Base-by-base conservation (phyloP, 2,329 filamentous ascomycete genomes). In the Colletotrichum tofieldiae region DNA sequence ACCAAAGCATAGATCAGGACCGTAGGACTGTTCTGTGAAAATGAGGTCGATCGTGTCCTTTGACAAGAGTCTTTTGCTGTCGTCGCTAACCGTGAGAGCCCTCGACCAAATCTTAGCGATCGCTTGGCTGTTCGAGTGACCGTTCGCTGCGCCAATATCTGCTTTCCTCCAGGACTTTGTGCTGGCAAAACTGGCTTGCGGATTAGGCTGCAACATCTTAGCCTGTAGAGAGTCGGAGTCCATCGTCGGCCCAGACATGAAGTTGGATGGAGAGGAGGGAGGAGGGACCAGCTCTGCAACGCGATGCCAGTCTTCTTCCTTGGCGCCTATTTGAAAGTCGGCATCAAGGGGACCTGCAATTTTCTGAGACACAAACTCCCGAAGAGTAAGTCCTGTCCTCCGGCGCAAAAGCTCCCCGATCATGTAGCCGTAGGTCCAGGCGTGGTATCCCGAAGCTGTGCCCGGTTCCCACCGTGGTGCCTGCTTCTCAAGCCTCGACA, bases 261-360 rank as follows among this genome's bases (percentile, higher is more conserved):
- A 29, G 68, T 16, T 3, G 32, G 49, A n/a, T 0, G 45, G 59
- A 8, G 66, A 54, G n/a, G 77, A 72, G 8, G 81, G 74, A 0
- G 77, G 73, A 5, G 81, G 74, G 0, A 82, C 69, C 4, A 84
- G 70, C 8, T 82, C 77, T 0, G 83, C 79, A 3, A 85, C 76
- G 11, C 86, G 85, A 3, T 72, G 49, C 80, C 80, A 83, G 71
- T 87, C 82, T 8, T 80, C 75, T 60, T 88, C 83, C 1, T 73
- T 60, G 2, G 82, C 78, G 1, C 86, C 86, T 20, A 88, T 78
- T 52, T 83, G 81, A 65, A 87, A 87, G 74, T 88, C 87, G 1
- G 86, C 86, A 5, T 75, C 74, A 4, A 85, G 73, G 0, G 86
- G 85, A 0, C 61, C 75, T 0, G 84, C 79, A 29, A 89, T 83